Base-by-base conservation (phyloP, 805 yeast genomes). In the Jamesozyma lodderae region DNA sequence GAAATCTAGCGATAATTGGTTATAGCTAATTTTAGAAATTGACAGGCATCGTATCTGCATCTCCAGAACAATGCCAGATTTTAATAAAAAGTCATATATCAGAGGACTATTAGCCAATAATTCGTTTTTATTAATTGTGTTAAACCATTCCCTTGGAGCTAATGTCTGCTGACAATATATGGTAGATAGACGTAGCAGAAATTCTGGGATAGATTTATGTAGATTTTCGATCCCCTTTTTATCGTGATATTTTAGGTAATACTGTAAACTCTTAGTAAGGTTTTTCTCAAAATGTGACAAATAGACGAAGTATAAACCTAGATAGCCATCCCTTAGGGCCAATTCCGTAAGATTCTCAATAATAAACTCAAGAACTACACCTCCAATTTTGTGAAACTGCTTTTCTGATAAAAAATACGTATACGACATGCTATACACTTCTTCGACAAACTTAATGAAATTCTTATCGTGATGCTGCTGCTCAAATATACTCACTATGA, bases 221-320 rank as follows among this genome's bases (percentile, higher is more conserved):
- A n/a, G n/a, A n/a, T n/a, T n/a, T 8, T 4, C 11, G 5, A 6
- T 8, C 3, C 16, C 21, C 13, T 13, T 20, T 18, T 31, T 5
- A 7, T 11, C 22, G 2, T 19, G 27, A 6, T 29, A 3, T n/a
- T 37, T 22, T 17, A 28, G 13, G 17, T 41, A 13, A 6, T 36
- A 20, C 13, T 31, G 24, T 17, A 51, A 29, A 14, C 47, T 29
- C 16, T 43, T 50, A 5, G 40, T 35, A 18, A 52, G 20, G 36
- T 52, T 40, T 11, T 37, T 25, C 18, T 47, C 49, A 20, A 47
- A 31, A 38, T 53, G 59, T 6, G 58, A 48, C 14, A 42, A 15
- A 22, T 45, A 44, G 3, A 51, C 23, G 8, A 47, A 36, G 20
- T 42, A 51, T 7, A 47, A 23, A 17, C 35, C 40, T 7, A 37